Base-by-base conservation (phyloP, 2,329 filamentous ascomycete species). In the Monilinia aucupariae region DNA sequence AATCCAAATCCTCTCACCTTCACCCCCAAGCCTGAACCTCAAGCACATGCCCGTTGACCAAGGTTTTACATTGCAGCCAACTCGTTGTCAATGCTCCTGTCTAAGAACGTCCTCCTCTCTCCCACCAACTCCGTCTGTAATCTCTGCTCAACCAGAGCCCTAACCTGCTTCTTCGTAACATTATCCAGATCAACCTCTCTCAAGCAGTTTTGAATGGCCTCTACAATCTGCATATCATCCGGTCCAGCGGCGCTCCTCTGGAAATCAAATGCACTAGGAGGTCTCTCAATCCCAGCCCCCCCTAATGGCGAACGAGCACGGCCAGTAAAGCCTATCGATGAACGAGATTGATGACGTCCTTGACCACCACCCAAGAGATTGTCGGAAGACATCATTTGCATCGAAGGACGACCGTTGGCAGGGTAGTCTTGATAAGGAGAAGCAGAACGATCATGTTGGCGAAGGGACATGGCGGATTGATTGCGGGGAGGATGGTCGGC, bases 161-260 rank as follows among this genome's bases (percentile, higher is more conserved):
- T 84, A 63, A 94, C 88, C 78, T 97, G 93, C 80, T 99, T 99
- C 86, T 97, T 99, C 8, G 94, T 99, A 54, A 97, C 91, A n/a
- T 84, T 93, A 75, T 99, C 94, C 49, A 99, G 81, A 75, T 99
- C 93, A 0, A 97, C 92, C 72, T 97, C 93, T 20, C 82, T 78
- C 66, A 99, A 80, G 70, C 94, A 94, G 58, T 82, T 80, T 71
- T 91, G 89, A 66, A 97, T 93, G 1, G 90, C 89, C 65, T 96
- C 90, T 22, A 91, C 82, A 68, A 99, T 97, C 65, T 85, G 83
- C 52, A 79, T 80, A 71, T 97, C 92, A 68, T 89, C 90, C 0
- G 91, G 90, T 0, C 90, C 91, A 30, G 65, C 63, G 62, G 79
- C 75, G 51, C 80, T 80, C 25, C 81, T 77, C 69, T 85, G 82